phyloP scores from a whole-genome alignment of 2,329 filamentous ascomycete species.

The Aphanocladium album region DNA sequence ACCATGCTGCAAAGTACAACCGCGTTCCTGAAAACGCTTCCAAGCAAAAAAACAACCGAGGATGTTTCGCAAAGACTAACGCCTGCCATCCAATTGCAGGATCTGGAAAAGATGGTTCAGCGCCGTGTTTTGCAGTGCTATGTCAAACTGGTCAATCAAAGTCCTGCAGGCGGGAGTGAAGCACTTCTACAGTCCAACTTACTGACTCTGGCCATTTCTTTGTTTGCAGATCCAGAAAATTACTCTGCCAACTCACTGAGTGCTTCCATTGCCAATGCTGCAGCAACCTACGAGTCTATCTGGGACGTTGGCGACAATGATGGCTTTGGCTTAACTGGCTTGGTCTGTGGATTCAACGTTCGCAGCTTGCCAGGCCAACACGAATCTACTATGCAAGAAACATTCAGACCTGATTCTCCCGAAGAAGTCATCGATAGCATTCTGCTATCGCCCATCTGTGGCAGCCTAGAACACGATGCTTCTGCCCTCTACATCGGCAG shows the following conservation, averaged over 20 bases:
- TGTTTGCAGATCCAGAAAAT: constrained; percentile 89
- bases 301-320: constrained; percentile 96
- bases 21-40: constrained; percentile 79
- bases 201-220: constrained; percentile 79
- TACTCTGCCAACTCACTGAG: constrained; percentile 81
- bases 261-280: constrained; percentile 84
- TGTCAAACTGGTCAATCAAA: constrained; percentile 82
- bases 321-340: constrained; percentile 85
- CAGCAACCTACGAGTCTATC: constrained; percentile 83
- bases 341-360: constrained; percentile 73
- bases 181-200: constrained; percentile 86
- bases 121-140: constrained; percentile 93
- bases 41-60: constrained; percentile 76
- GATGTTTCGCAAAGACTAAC: constrained; percentile 80
- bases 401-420: constrained; percentile 50
- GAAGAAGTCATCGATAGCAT: constrained; percentile 61
- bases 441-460: constrained; percentile 67
- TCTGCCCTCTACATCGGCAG: constrained; percentile 66
- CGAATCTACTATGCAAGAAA: constrained; percentile 39
- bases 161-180: constrained; percentile 78
- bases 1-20: constrained; percentile 94
- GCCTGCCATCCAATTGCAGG: constrained; percentile 80
- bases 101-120: constrained; percentile 89
- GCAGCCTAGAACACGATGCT: constrained; percentile 85
- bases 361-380: constrained; percentile 66